A percentile compares a stretch with the other conserved stretches of the same genome.
phyloP scores from a whole-genome alignment of 2,329 filamentous ascomycete genomes.

The Fusarium proliferatum region DNA sequence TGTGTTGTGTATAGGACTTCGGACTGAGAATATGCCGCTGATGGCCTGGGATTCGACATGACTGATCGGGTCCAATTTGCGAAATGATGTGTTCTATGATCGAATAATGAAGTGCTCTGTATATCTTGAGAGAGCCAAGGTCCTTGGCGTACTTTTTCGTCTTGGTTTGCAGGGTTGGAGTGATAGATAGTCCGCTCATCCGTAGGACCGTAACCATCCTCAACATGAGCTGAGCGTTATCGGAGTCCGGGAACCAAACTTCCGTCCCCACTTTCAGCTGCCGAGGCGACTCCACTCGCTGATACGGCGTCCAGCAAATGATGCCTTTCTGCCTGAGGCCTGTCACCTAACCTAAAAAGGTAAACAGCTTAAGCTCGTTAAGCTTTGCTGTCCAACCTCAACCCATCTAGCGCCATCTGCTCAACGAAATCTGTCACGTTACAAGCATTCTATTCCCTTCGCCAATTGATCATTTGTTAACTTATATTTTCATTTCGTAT shows the following conservation, averaged over 20 bases:
- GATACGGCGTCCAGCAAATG: background rate
- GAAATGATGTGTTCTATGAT: background rate
- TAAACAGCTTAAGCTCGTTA: background rate
- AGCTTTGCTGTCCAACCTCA: background rate
- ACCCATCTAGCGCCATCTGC: background rate
- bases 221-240: background rate
- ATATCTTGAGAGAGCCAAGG: accelerated
- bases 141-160: background rate
- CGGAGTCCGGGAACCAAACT: background rate
- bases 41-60: background rate
- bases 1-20: background rate
- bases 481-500: background rate
- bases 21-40: background rate
- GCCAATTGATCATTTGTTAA: no score
- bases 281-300: background rate
- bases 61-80: background rate
- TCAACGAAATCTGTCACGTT: background rate
- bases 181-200: background rate
- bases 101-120: background rate
- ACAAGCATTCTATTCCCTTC: background rate
- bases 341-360: background rate
- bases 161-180: background rate
- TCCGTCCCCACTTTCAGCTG: background rate
- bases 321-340: background rate
- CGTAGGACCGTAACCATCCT: background rate